Evolutionary conservation across 495 filamentous ascomycete genomes (phyloP), one percentile per base, ranked within the genome.

Genomic region (Daldinia loculata): DNA sequence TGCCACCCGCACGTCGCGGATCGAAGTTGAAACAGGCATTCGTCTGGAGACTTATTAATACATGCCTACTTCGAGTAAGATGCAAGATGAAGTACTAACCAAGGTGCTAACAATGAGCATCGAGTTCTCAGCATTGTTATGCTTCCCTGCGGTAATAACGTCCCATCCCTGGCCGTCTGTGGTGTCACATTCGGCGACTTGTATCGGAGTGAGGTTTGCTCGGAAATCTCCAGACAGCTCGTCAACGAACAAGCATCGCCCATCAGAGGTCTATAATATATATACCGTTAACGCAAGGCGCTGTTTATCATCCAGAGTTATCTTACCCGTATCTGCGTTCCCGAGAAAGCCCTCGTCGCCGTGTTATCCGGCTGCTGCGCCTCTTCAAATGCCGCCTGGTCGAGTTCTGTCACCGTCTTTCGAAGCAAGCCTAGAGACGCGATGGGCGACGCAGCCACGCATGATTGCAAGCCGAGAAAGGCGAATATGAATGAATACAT

Each of bases 1-100:
- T 83, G 14, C 83, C 84, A 32, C 72, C 74, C 0, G 76, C 72
- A n/a, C 84, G 78, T 17, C 84, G 79, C 1, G 78, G 77, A 65
- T 88, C 84, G 52, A 87, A 85, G 79, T 86, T 87, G 64, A 86
- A 75, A 61, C 86, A 88, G 43, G 85, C 86, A 67, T 86, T 82
- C 1, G 85, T 88, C 81, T 82, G 66, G 5, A 60, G 14, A 48
- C n/a, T 67, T 67, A 64, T 61, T 22, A 34, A 12, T 34, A 34
- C 2, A 30, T n/a, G 4, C 4, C 26, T 52, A 12, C 17, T 11
- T 26, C 14, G 17, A 48, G 19, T 22, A 45, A 19, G 6, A 45
- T 9, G 3, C 7, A 30, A 63, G n/a, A 34, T 32, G 11, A 12
- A 14, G 14, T 59, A 75, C 76, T 15, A 61, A 83, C 81, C 75